Percentiles rank a stretch among this genome's conserved stretches.
These are phyloP conservation scores for Cladophialophora carrionii DNA, from an alignment of 2,329 filamentous ascomycete genomes.

Conservation along the genomic window DNA sequence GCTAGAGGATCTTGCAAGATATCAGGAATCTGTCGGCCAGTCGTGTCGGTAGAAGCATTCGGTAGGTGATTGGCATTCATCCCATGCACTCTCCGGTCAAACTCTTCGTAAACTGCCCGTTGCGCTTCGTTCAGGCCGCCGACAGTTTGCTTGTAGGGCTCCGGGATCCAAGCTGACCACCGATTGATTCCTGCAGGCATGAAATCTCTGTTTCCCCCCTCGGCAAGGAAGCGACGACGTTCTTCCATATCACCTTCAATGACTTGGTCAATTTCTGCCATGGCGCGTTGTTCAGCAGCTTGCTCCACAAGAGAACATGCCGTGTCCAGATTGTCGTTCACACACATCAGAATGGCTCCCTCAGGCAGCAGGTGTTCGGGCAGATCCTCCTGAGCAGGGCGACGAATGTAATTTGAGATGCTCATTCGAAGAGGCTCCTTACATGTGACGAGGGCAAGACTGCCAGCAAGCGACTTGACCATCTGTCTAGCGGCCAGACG, in stretches of 20 bases:
- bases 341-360: slow-evolving; percentile 96
- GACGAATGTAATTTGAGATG: slow-evolving; percentile 96
- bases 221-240: slow-evolving; percentile 77
- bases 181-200: slow-evolving; percentile 67
- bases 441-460: slow-evolving; percentile 93
- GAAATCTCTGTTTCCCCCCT: slow-evolving; percentile 34
- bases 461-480: slow-evolving; percentile 92
- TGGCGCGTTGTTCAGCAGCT: slow-evolving; percentile 87
- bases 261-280: slow-evolving; percentile 93
- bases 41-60: slow-evolving; percentile 60
- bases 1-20: slow-evolving; percentile 65
- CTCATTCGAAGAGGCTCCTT: slow-evolving; percentile 96
- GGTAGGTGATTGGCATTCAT: slow-evolving; percentile 57
- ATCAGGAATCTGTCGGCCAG: slow-evolving; percentile 63
- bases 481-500: slow-evolving; percentile 87
- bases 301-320: slow-evolving; percentile 94
- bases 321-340: slow-evolving; percentile 94
- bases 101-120: slow-evolving; percentile 95
- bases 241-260: slow-evolving; percentile 79
- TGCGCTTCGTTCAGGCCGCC: slow-evolving; percentile 87
- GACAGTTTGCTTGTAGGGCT: slow-evolving; percentile 85
- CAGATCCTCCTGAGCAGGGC: slow-evolving; percentile 63
- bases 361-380: slow-evolving; percentile 74
- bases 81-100: slow-evolving; percentile 81
- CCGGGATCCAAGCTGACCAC: slow-evolving; percentile 92